Base-by-base conservation (phyloP, 1,284 basidiomycete species). In the Cryptococcus sp. region DNA sequence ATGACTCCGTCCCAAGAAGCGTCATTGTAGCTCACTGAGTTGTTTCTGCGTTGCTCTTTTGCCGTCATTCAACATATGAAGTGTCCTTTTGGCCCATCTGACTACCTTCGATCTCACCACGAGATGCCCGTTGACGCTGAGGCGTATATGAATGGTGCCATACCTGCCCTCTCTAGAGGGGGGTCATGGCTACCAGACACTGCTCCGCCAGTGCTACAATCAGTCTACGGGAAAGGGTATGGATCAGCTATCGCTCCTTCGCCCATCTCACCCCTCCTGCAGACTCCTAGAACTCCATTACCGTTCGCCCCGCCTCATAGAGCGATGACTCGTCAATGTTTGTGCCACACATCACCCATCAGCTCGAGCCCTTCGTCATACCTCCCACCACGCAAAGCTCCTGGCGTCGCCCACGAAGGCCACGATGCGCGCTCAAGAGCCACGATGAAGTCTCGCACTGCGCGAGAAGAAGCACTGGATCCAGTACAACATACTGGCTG, bases 91-190 rank as follows among this genome's bases (percentile, higher is more conserved):
- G 10, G 2, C 42, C 7, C 13, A 19, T 8, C 22, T 45, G n/a
- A 45, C 42, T 45, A n/a, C 8, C 42, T 5, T 22, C 42, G 8
- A 1, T 45, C n/a, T 22, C n/a, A n/a, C 42, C 42, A 8, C 43
- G 43, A 16, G 30, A 72, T 72, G 70, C 65, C 67, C 17, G 63
- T 71, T 35, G 68, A 72, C 35, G 50, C 66, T 6, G 68, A 71
- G 38, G 66, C 69, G 1, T 72, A 72, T 56, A 72, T 72, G 69
- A 48, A 61, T 6, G 69, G 70, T 15, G 62, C 58, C 19, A 69
- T 72, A 23, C 70, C 70, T 30, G 47, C 63, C 27, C 59, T 72
- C 15, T 69, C 67, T 19, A 55, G 69, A 13, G 70, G 70, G 10
- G 70, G 69, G 1, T 66, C 63, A 10, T 70, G 70, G 70, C 57